phyloP scores from a whole-genome alignment of 352 stramenopile species.

The Pythium brachiatum region DNA sequence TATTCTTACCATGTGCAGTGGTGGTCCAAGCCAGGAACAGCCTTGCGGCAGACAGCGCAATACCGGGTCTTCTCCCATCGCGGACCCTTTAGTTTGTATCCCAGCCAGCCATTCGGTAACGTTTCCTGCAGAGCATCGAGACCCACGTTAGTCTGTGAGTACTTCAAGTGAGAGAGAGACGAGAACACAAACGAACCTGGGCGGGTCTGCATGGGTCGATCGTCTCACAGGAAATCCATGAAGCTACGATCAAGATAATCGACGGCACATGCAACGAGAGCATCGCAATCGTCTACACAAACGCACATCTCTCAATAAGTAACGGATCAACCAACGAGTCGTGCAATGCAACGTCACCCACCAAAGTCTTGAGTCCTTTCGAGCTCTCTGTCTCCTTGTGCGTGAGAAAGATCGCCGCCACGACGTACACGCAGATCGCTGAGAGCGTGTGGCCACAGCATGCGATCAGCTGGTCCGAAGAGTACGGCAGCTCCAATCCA shows the following conservation, averaged over 20 bases:
- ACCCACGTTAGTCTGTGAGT: neutral
- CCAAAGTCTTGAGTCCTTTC: conserved; percentile 14
- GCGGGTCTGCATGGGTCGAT: conserved; percentile 58
- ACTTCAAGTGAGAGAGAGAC: neutral
- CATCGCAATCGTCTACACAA: conserved; percentile 46
- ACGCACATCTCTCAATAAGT: neutral
- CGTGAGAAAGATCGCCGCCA: conserved; percentile 22
- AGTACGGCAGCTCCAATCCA: conserved; percentile 65
- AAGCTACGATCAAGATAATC: conserved; percentile 44
- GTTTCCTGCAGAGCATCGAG: conserved; percentile 19
- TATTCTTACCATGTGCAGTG: conserved; percentile 75
- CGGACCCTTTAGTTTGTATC: conserved; percentile 56
- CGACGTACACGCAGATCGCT: conserved; percentile 60
- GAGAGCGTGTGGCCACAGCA: conserved; percentile 68
- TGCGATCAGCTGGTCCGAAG: conserved; percentile 76
- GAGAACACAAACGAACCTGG: conserved; percentile 23
- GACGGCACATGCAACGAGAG: conserved; percentile 49
- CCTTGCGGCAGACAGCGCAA: conserved; percentile 77
- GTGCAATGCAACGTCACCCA: conserved; percentile 16
- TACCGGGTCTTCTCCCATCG: conserved; percentile 83
- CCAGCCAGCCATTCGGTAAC: conserved; percentile 59
- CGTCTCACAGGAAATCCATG: conserved; percentile 70
- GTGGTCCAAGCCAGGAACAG: conserved; percentile 76
- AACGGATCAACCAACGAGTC: neutral
- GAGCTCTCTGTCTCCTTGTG: conserved; percentile 18